Evolutionary conservation across 208 protist genomes (phyloP), one percentile per base, ranked within the genome.

Genomic region (Trypanosoma mega): DNA sequence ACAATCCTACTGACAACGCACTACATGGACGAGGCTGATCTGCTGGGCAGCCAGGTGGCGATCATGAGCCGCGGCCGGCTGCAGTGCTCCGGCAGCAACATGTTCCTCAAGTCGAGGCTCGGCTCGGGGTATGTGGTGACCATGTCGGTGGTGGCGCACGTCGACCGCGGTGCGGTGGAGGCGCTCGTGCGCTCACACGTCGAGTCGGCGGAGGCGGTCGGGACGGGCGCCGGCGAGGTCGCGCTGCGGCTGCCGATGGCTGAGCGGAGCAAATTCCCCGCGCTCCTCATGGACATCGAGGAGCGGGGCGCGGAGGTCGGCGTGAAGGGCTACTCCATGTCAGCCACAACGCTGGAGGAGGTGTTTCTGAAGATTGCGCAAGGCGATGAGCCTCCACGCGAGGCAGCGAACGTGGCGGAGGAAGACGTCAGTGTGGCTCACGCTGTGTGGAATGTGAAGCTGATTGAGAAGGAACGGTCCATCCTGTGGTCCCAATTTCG

Each of bases 61-160:
- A n/a, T n/a, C n/a, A n/a, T n/a, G n/a, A n/a, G n/a, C n/a, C n/a
- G n/a, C 29, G 84, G 84, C 23, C 62, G 70, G 9, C 55, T 90
- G 24, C 67, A 79, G 49, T 88, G 81, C 63, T 50, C 68, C 3
- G 82, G 82, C 29, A 78, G 63, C 44, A 82, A 68, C 62, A 72
- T 85, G 66, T 85, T 84, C 48, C 68, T 89, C 48, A 89, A 89
- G 68, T 51, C 68, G 3, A 51, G 67, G 53, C 73, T 86, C n/a
- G 78, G 78, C 47, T 69, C 83, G 12, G 82, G 82, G 24, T 88
- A 85, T 50, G 64, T 68, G 31, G 53, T 85, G 21, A 80, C 61
- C 24, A 44, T 83, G 16, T 80, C 76, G 14, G 71, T 82, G 4
- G 45, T 69, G 2, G 59, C 68, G 21, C 63, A 74, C 56, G 74